Percentiles rank a stretch among this genome's conserved stretches.
Evolutionary conservation across 805 yeast genomes (phyloP).

Genomic region (Metschnikowia aberdeeniae): DNA sequence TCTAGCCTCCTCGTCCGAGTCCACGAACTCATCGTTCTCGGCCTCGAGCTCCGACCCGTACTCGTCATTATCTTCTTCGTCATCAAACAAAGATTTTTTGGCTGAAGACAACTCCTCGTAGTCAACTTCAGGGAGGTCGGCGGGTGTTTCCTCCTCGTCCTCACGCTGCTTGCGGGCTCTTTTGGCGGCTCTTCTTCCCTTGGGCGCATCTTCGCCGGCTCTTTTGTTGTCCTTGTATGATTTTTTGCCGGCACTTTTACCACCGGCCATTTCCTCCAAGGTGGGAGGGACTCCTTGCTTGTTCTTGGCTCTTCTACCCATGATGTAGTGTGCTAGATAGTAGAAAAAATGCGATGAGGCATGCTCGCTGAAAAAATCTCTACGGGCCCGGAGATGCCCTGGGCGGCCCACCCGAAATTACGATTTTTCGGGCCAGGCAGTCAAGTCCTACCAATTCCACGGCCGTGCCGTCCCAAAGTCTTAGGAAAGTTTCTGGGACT

Average conservation of each 20-base stretch:
- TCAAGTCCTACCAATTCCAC: too few relatives aligned
- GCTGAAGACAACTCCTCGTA: constrained; percentile 62
- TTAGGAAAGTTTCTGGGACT: not conserved
- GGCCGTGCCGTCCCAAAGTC: too few relatives aligned
- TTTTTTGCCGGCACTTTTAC: constrained; percentile 32
- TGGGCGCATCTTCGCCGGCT: constrained; percentile 15
- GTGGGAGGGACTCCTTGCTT: constrained; percentile 93
- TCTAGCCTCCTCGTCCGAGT: constrained; percentile 59
- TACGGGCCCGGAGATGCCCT: not conserved
- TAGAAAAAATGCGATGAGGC: constrained; percentile 18
- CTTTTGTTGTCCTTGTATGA: constrained; percentile 21
- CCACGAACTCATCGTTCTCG: constrained; percentile 29
- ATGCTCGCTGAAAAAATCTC: constrained; percentile 4
- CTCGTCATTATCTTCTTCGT: constrained; percentile 55
- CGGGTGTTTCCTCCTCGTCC: constrained; percentile 17
- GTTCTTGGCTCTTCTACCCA: constrained; percentile 93
- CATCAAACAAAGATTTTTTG: constrained; percentile 73
- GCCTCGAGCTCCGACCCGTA: constrained; percentile 33
- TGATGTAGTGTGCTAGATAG: constrained; percentile 22
- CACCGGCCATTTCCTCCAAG: constrained; percentile 65
- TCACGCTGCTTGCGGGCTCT: constrained; percentile 14
- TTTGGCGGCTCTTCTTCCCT: constrained; percentile 18
- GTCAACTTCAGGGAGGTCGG: constrained; percentile 60
- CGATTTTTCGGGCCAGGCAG: too few relatives aligned
- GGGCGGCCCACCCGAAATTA: too few relatives aligned